Evolutionary conservation across 1,284 basidiomycete species (phyloP).

Genomic region (Paramarasmius palmivorus): DNA sequence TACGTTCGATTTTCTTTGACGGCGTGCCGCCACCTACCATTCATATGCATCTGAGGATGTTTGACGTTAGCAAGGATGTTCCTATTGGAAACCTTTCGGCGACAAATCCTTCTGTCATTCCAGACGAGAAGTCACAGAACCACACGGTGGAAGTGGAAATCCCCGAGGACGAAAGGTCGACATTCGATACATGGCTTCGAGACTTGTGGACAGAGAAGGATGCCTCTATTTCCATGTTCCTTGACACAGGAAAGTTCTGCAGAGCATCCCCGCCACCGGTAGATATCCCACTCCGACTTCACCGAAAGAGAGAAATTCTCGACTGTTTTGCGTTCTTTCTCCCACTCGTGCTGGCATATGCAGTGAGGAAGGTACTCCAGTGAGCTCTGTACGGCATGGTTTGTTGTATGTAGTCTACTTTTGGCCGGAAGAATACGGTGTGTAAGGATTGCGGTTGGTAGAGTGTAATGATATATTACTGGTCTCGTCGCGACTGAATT

Average conservation of each 20-base stretch:
- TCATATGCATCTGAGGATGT: conserved; percentile 83
- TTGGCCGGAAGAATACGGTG: conserved; percentile 1
- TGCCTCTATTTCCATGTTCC: conserved; percentile 64
- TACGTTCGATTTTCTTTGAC: conserved; percentile 86
- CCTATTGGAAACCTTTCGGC: conserved; percentile 62
- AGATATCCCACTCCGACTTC: conserved; percentile 62
- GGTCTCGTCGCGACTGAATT: conserved; percentile 62
- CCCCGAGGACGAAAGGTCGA: conserved; percentile 63
- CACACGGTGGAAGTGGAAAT: conserved; percentile 56
- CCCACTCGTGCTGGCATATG: conserved; percentile 55
- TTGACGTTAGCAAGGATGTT: conserved; percentile 64
- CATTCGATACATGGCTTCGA: conserved; percentile 85
- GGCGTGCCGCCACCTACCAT: conserved; percentile 83
- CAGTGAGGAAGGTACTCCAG: conserved; percentile 42
- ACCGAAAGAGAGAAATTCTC: conserved; percentile 51
- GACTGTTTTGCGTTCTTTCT: conserved; percentile 72
- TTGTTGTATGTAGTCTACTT: conserved; percentile 17
- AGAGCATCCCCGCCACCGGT: conserved; percentile 29
- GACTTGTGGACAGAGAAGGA: conserved; percentile 87
- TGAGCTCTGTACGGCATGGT: conserved; percentile 19
- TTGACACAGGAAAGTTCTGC: conserved; percentile 44
- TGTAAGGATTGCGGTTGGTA: conserved; percentile 16
- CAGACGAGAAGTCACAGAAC: conserved; percentile 23
- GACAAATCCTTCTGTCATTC: conserved; percentile 32
- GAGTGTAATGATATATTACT: conserved; percentile 23